Percentiles rank a stretch among this genome's conserved stretches.
phyloP scores from a whole-genome alignment of 306 rosid genomes.

The Quercus alba region DNA sequence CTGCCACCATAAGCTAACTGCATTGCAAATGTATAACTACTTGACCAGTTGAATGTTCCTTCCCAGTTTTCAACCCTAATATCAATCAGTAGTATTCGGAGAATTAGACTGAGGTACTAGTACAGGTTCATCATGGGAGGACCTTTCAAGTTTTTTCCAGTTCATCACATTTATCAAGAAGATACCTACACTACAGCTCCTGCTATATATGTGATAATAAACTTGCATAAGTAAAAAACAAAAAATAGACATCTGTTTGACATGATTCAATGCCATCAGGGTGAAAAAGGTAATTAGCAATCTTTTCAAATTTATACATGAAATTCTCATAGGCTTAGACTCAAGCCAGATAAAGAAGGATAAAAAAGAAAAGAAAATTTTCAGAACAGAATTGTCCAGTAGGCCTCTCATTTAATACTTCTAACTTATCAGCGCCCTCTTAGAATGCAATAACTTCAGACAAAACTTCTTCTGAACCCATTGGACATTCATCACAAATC shows the following conservation, averaged over 20 bases:
- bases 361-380: background rate
- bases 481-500: background rate
- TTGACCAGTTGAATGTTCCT: background rate
- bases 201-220: too few species aligned
- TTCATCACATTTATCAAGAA: background rate
- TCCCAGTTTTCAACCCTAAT: background rate
- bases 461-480: background rate
- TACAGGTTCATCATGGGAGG: background rate
- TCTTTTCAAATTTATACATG: background rate
- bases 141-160: background rate
- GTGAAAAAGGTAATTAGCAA: background rate
- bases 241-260: background rate
- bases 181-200: background rate
- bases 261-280: background rate
- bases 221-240: too few species aligned
- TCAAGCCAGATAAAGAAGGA: background rate
- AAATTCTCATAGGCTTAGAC: background rate
- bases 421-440: background rate
- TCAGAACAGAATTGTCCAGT: background rate
- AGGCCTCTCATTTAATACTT: background rate
- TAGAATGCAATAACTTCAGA: background rate
- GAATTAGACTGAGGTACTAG: background rate
- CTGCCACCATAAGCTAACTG: background rate
- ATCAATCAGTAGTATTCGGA: background rate
- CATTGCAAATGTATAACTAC: background rate